Evolutionary conservation across 371 early-diverging fungal genomes (phyloP).

Genomic region (Globomyces sp.): DNA sequence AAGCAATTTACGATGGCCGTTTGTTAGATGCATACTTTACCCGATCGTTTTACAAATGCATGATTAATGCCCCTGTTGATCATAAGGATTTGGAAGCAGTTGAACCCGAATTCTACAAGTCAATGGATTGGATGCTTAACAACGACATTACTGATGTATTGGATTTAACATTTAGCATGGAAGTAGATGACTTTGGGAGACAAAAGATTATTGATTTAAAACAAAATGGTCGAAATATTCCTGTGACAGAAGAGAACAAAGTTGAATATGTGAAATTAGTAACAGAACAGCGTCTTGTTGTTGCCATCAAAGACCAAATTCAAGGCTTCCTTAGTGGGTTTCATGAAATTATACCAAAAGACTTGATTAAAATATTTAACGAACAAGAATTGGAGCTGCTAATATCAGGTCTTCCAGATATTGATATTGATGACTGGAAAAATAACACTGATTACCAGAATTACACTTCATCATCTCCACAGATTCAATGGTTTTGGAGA

Average conservation of each 20-base stretch:
- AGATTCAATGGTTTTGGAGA: conserved; percentile 99
- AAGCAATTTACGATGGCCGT: conserved; percentile 96
- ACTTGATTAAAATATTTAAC: conserved; percentile 92
- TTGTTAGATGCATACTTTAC: conserved; percentile 96
- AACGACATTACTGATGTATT: conserved; percentile 96
- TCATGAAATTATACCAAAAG: conserved; percentile 91
- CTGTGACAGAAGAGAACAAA: conserved; percentile 97
- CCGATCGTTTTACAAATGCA: conserved; percentile 97
- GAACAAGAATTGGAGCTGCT: conserved; percentile 98
- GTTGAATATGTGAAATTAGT: conserved; percentile 92
- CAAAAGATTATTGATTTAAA: conserved; percentile 84
- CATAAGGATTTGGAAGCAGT: conserved; percentile 96
- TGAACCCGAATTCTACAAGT: conserved; percentile 96
- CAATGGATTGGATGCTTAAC: conserved; percentile 95
- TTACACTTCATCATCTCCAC: conserved; percentile 81
- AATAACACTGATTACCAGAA: conserved; percentile 96
- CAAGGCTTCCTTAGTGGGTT: conserved; percentile 92
- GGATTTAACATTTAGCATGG: conserved; percentile 92
- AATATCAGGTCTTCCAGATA: conserved; percentile 98
- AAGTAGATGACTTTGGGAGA: conserved; percentile 92
- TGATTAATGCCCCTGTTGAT: conserved; percentile 88
- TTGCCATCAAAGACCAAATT: conserved; percentile 92
- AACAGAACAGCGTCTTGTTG: conserved; percentile 82
- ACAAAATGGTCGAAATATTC: conserved; percentile 84
- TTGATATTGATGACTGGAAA: conserved; percentile 99